phyloP scores from a whole-genome alignment of 768 basidiomycete genomes.

The Psilocybe cyanescens region DNA sequence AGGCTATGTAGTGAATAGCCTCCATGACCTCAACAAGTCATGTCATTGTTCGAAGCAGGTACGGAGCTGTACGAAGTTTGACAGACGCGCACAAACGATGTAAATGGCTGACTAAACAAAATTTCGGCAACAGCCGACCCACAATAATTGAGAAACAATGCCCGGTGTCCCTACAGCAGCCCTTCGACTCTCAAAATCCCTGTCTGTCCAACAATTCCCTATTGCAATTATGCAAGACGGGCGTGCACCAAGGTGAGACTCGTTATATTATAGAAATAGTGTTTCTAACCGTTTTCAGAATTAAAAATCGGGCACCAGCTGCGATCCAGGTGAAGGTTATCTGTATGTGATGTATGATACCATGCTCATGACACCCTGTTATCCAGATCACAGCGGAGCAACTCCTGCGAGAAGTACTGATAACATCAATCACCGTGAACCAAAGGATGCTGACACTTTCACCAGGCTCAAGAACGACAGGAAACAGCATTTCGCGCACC shows the following conservation, averaged over 20 bases:
- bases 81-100: no score
- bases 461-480: constrained; percentile 94
- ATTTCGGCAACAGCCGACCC: neutral
- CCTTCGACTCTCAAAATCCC: neutral
- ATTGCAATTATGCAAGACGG: constrained; percentile 70
- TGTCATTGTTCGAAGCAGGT: no score
- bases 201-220: neutral
- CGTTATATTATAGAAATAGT: neutral
- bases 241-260: constrained; percentile 68
- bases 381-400: constrained; percentile 96
- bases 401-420: constrained; percentile 83
- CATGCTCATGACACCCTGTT: constrained; percentile 14
- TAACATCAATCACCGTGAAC: neutral
- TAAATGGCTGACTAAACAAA: neutral
- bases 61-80: no score
- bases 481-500: constrained; percentile 91
- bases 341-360: constrained; percentile 19
- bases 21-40: no score
- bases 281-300: constrained; percentile 45
- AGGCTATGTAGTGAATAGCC: no score
- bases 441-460: neutral
- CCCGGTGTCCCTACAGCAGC: neutral
- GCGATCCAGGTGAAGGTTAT: constrained; percentile 73
- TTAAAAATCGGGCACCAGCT: constrained; percentile 96
- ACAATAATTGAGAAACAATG: neutral